A percentile compares a stretch with the other conserved stretches of the same genome.
These are phyloP conservation scores for Spathaspora girioi DNA, from an alignment of 805 yeast species.

Conservation along the genomic window DNA sequence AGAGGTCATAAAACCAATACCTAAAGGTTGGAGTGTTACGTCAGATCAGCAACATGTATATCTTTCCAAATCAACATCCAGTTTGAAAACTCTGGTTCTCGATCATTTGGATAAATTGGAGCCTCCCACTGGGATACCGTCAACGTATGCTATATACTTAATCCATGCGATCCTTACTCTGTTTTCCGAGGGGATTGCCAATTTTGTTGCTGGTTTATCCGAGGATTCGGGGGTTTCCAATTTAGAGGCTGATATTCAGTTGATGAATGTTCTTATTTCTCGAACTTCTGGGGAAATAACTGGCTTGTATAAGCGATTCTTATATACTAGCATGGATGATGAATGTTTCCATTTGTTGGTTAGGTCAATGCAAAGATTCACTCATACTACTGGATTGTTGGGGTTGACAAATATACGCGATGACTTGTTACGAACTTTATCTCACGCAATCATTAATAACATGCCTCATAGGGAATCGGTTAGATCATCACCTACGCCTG, in stretches of 20 bases:
- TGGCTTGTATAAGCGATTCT: slow-evolving; percentile 32
- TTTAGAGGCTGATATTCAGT: slow-evolving; percentile 33
- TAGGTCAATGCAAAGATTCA: slow-evolving; percentile 72
- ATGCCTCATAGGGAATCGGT: neutral
- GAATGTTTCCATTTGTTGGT: slow-evolving; percentile 66
- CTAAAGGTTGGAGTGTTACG: slow-evolving; percentile 1
- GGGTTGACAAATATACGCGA: slow-evolving; percentile 56
- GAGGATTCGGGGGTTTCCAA: slow-evolving; percentile 1
- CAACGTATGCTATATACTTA: slow-evolving; percentile 55
- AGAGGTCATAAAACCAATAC: slow-evolving; percentile 13
- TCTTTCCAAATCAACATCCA: slow-evolving; percentile 42
- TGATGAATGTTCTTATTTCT: slow-evolving; percentile 30
- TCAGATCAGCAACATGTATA: slow-evolving; percentile 11
- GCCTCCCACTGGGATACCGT: slow-evolving; percentile 62
- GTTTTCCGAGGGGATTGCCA: slow-evolving; percentile 67
- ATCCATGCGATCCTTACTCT: slow-evolving; percentile 50
- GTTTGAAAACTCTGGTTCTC: slow-evolving; percentile 52
- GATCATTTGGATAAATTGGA: slow-evolving; percentile 80
- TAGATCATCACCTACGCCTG: neutral
- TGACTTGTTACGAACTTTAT: slow-evolving; percentile 30
- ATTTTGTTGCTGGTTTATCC: slow-evolving; percentile 45
- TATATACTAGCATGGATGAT: slow-evolving; percentile 66
- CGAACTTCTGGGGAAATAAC: slow-evolving; percentile 22
- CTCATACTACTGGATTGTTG: slow-evolving; percentile 81
- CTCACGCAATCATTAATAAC: slow-evolving; percentile 19